Conservation (phyloP, 2,329 filamentous ascomycete species). For the Claviceps monticola region DNA sequence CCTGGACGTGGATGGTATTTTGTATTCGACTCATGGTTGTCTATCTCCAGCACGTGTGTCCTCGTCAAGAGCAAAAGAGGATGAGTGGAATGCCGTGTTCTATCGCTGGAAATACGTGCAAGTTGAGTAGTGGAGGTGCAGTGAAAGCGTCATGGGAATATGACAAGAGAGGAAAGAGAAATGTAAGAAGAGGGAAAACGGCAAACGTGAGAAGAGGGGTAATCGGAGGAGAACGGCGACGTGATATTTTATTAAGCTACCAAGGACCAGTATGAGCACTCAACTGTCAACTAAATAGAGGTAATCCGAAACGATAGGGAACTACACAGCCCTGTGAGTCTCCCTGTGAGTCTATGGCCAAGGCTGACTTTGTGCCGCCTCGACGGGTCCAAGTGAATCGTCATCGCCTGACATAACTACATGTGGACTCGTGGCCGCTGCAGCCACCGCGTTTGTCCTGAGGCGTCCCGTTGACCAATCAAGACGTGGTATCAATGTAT, state of each 20-base stretch:
- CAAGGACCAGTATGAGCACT: no score
- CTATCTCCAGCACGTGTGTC: background rate
- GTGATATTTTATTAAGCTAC: background rate
- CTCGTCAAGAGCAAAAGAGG: no score
- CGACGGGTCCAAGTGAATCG: no score
- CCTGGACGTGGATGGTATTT: constrained; percentile 9
- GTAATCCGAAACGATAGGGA: no score
- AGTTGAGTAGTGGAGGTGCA: no score
- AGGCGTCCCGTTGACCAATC: background rate
- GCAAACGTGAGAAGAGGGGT: background rate
- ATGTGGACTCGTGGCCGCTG: background rate
- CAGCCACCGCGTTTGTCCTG: background rate
- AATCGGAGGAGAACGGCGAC: background rate
- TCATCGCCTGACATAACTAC: background rate
- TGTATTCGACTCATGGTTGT: constrained; percentile 8
- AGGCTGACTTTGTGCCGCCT: no score
- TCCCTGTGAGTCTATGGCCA: background rate
- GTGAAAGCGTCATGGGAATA: no score
- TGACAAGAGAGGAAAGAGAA: background rate
- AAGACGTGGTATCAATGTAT: background rate
- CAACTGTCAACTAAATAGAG: no score
- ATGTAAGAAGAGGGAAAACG: background rate
- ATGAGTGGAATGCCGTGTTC: no score
- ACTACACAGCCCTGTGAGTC: no score
- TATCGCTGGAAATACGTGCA: no score